Base-by-base conservation (phyloP, 2,329 filamentous ascomycete genomes). In the Alternaria conjuncta region DNA sequence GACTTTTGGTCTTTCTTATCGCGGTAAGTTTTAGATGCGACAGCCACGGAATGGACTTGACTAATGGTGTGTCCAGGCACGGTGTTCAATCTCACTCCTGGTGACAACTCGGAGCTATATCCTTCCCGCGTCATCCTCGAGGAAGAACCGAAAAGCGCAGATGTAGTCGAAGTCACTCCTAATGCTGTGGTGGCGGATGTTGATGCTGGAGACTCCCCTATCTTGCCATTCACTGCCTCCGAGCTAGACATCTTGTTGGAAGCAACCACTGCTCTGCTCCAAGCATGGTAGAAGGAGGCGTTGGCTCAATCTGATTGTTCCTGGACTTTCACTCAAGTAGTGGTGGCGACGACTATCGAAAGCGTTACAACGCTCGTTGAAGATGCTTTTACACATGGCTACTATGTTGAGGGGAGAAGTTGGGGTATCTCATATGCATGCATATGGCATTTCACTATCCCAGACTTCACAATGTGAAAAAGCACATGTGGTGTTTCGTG, bases 1-100 rank as follows among this genome's bases (percentile, higher is more conserved):
- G 15, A 41, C 15, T 18, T 41, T 18, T 18, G 36, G n/a, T 41
- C 36, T 9, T 41, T 41, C 36, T 4, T 41, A 41, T 41, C 36
- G 36, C 11, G 36, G 36, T 41, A 3, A 41, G 36, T 9, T 41
- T 41, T 41, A 1, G 36, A 18, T 41, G 1, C n/a, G 36, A 41
- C 1, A 5, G 1, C 3, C n/a, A 10, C 11, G 9, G n/a, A 0
- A 0, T 41, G 36, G n/a, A 41, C 6, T 3, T 5, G 4, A 5
- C 36, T 41, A 11, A 18, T 6, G 3, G 2, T 18, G 2, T 11
- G 36, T 6, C 4, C 1, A 41, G 36, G 36, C 2, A 41, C 36
- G 2, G 36, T 41, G 4, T 41, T 6, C 2, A 18, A 41, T 3
- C 36, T 9, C n/a, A 41, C 36, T 3, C 36, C 15, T 41, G 36